phyloP scores from a whole-genome alignment of 228 moss, liverwort and hornwort genomes.

The Sphagnum magellanicum region DNA sequence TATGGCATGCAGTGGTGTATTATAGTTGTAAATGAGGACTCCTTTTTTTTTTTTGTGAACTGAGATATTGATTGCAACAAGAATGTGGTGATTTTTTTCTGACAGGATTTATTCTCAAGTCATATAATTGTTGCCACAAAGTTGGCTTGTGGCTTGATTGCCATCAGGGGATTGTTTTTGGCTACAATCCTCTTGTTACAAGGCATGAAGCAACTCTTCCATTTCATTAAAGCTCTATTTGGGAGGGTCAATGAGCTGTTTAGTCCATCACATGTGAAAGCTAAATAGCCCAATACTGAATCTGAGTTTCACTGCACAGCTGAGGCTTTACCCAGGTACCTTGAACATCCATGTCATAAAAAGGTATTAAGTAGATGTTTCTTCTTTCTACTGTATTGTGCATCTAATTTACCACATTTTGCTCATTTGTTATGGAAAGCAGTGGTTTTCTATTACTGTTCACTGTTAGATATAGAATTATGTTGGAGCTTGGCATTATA shows the following conservation, averaged over 20 bases:
- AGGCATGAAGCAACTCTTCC: too few relatives aligned
- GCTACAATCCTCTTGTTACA: background rate
- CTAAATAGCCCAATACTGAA: too few relatives aligned
- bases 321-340: conserved; percentile 8
- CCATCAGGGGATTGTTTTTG: conserved; percentile 3
- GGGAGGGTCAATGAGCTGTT: too few relatives aligned
- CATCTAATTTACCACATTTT: too few relatives aligned
- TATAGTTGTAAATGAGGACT: background rate
- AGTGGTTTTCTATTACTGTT: too few relatives aligned
- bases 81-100: background rate
- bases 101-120: conserved; percentile 9
- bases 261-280: too few relatives aligned
- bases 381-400: too few relatives aligned
- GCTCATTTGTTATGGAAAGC: too few relatives aligned
- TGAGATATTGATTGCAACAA: background rate
- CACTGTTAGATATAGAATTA: too few relatives aligned
- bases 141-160: conserved; percentile 6
- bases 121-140: conserved; percentile 14
- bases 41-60: background rate
- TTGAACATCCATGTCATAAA: conserved; percentile 15
- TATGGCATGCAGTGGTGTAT: too few relatives aligned
- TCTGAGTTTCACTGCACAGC: conserved; percentile 2
- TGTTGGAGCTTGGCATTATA: too few relatives aligned
- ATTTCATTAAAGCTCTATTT: too few relatives aligned
- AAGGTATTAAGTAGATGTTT: conserved; percentile 3